These are phyloP conservation scores for Yamadazyma taylorii DNA, from an alignment of 1,139 yeast genomes.

Conservation along the genomic window DNA sequence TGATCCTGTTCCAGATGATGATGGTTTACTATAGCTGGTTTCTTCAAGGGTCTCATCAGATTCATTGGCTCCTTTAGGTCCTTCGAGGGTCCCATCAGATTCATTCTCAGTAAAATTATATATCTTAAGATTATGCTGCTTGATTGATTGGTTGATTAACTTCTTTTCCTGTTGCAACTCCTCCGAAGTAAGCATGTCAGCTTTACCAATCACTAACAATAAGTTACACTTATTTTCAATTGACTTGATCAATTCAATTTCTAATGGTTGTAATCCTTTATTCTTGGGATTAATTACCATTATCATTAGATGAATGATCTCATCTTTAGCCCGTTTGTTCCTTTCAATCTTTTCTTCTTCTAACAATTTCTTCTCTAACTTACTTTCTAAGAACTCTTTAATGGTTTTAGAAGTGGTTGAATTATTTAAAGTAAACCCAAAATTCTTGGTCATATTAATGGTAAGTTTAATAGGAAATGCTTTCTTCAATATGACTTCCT, in stretches of 20 bases:
- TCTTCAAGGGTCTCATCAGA: background rate
- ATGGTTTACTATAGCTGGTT: background rate
- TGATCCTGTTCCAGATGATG: background rate
- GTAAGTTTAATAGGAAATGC: conserved; percentile 26
- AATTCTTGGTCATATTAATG: conserved; percentile 27
- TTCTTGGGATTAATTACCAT: conserved; percentile 61
- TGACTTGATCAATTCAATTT: conserved; percentile 49
- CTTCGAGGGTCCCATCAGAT: background rate
- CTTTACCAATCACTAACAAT: conserved; percentile 56
- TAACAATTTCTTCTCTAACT: conserved; percentile 53
- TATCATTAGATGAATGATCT: conserved; percentile 58
- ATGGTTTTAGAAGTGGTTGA: conserved; percentile 24
- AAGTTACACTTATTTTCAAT: conserved; percentile 54
- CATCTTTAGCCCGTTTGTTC: conserved; percentile 53
- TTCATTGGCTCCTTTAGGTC: background rate
- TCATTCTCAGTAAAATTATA: conserved; percentile 45
- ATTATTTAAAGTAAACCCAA: conserved; percentile 39
- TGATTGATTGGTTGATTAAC: conserved; percentile 45
- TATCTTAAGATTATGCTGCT: conserved; percentile 42
- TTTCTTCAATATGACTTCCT: conserved; percentile 9
- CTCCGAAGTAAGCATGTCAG: conserved; percentile 53
- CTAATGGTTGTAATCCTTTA: conserved; percentile 40
- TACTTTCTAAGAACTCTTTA: conserved; percentile 51
- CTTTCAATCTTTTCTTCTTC: conserved; percentile 65
- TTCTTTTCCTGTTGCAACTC: conserved; percentile 44